Evolutionary conservation across 1,139 yeast genomes (phyloP).

Genomic region (Hanseniaspora gamundiae): DNA sequence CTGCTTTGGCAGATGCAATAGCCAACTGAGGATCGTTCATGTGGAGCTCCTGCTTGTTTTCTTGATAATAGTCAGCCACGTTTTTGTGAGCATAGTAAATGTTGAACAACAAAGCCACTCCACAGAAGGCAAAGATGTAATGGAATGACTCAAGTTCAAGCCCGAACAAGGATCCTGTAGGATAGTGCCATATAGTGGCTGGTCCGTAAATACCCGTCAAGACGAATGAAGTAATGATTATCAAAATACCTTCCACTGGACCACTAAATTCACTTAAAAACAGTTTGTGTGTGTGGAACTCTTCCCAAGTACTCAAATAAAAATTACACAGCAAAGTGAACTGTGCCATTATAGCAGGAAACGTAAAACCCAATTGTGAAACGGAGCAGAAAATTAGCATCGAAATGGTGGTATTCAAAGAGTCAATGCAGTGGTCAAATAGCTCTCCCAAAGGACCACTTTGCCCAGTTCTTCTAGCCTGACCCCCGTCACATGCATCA

Average conservation of each 20-base stretch:
- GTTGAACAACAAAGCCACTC: constrained; percentile 51
- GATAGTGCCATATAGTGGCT: constrained; percentile 42
- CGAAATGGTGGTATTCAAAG: constrained; percentile 78
- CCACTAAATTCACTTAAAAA: constrained; percentile 76
- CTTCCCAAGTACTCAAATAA: constrained; percentile 92
- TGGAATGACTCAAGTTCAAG: constrained; percentile 18
- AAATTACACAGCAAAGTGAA: constrained; percentile 72
- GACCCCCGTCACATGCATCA: constrained; percentile 94
- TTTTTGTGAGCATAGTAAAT: constrained; percentile 61
- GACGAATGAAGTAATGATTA: constrained; percentile 43
- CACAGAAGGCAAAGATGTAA: constrained; percentile 19
- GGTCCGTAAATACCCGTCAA: constrained; percentile 64
- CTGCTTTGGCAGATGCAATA: constrained; percentile 39
- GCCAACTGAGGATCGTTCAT: constrained; percentile 7
- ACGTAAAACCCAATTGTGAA: constrained; percentile 59
- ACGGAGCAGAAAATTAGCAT: constrained; percentile 61
- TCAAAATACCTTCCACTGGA: constrained; percentile 86
- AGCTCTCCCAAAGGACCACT: constrained; percentile 91
- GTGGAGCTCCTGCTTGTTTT: constrained; percentile 18
- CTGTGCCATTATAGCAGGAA: constrained; percentile 52
- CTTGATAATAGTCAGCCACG: constrained; percentile 43
- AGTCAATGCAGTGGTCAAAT: constrained; percentile 89
- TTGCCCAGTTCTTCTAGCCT: constrained; percentile 86
- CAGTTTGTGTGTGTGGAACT: constrained; percentile 78
- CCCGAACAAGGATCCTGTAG: constrained; percentile 12